Evolutionary conservation across 306 rosid species (phyloP).

Genomic region (Cucumis sativus): Cucumber_9930_V3 NC_026656.2:1788001-1788500

Average conservation of each 20-base stretch:
- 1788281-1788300: background rate
- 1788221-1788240: background rate
- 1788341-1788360: no score
- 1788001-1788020: no score
- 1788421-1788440: slow-evolving; percentile 5
- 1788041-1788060: no score
- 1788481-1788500: slow-evolving; percentile 3
- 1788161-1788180: background rate
- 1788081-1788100: background rate
- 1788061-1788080: no score
- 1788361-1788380: background rate
- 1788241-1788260: background rate
- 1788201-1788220: slow-evolving; percentile 8
- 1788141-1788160: background rate
- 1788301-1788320: background rate
- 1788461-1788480: background rate
- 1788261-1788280: slow-evolving; percentile 8
- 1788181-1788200: no score
- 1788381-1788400: background rate
- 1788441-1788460: slow-evolving; percentile 11
- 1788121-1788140: background rate
- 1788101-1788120: background rate
- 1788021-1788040: no score
- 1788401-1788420: background rate
- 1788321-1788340: background rate